Conservation (phyloP, 2,329 filamentous ascomycete species). For the Hymenoscyphus repandus region DNA sequence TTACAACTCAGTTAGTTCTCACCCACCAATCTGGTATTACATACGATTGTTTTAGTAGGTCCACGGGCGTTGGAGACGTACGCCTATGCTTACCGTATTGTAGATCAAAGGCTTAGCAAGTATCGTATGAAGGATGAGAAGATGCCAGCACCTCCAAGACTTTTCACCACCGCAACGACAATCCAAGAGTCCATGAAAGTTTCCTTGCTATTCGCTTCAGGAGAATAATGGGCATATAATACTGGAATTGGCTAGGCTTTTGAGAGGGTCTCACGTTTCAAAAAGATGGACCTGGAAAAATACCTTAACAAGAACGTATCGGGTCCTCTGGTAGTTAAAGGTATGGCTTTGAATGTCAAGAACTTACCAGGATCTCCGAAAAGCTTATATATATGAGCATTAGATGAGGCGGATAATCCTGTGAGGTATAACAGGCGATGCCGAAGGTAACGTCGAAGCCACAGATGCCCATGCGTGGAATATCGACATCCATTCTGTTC, state of each 20-base stretch:
- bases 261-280: slow-evolving; percentile 40
- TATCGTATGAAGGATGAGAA: slow-evolving; percentile 7
- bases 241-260: slow-evolving; percentile 50
- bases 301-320: slow-evolving; percentile 45
- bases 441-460: slow-evolving; percentile 11
- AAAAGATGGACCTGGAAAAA: slow-evolving; percentile 15
- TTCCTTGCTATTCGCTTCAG: slow-evolving; percentile 60
- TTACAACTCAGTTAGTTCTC: slow-evolving; percentile 23
- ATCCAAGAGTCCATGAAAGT: slow-evolving; percentile 7
- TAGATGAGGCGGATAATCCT: slow-evolving; percentile 15
- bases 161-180: neutral
- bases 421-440: slow-evolving; percentile 13
- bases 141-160: neutral
- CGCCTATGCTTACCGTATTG: neutral
- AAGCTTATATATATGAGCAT: slow-evolving; percentile 19
- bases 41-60: slow-evolving; percentile 24
- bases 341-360: slow-evolving; percentile 20
- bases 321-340: slow-evolving; percentile 20
- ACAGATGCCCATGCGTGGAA: slow-evolving; percentile 6
- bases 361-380: slow-evolving; percentile 11
- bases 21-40: slow-evolving; percentile 25
- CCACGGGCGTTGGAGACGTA: neutral
- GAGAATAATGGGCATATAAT: slow-evolving; percentile 55
- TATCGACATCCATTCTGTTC: slow-evolving; percentile 7
- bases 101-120: slow-evolving; percentile 12